Evolutionary conservation across 768 basidiomycete genomes (phyloP).

Genomic region (Rickenella mellea): DNA sequence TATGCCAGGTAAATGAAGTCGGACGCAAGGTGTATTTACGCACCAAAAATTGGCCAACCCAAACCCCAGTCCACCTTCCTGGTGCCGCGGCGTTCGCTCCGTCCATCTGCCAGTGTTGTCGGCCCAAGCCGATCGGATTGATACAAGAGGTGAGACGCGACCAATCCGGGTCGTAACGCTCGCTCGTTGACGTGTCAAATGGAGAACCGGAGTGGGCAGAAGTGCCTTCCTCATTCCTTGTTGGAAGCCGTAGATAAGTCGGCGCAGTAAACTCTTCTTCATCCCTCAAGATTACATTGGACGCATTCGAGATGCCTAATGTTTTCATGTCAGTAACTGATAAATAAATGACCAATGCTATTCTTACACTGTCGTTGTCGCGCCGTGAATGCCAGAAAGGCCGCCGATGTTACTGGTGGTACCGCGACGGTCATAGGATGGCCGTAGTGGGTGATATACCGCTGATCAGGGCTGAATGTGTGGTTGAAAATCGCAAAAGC

Average conservation of each 20-base stretch:
- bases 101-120: not conserved
- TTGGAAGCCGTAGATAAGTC: too few species aligned
- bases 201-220: too few species aligned
- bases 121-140: not conserved
- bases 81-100: too few species aligned
- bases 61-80: not conserved
- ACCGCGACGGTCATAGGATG: constrained; percentile 28
- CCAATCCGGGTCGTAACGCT: not conserved
- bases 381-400: constrained; percentile 24
- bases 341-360: not conserved
- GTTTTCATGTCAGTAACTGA: not conserved
- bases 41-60: not conserved
- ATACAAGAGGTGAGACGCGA: not conserved
- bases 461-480: not conserved
- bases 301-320: not conserved
- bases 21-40: too few species aligned
- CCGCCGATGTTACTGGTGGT: constrained; percentile 32
- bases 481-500: not conserved
- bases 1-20: too few species aligned
- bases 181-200: too few species aligned
- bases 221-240: too few species aligned
- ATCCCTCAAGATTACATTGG: too few species aligned
- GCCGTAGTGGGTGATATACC: constrained; percentile 25
- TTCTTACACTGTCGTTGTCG: not conserved
- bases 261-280: too few species aligned